phyloP scores from a whole-genome alignment of 2,329 filamentous ascomycete species.

The Aspergillus pseudotamarii region DNA sequence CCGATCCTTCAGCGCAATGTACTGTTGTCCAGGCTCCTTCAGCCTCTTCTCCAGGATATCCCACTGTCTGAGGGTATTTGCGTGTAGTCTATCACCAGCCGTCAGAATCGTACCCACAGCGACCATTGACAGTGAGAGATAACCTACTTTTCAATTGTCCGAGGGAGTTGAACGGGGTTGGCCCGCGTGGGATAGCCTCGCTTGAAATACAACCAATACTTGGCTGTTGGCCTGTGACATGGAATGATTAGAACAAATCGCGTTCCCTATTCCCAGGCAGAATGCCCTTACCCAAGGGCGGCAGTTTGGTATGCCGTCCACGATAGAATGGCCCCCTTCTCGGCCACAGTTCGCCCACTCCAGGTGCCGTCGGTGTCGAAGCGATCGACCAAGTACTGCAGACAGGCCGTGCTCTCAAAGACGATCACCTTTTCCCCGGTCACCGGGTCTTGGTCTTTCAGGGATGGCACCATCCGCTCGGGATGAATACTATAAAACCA shows the following conservation, averaged over 20 bases:
- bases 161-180: constrained; percentile 9
- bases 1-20: constrained; percentile 8
- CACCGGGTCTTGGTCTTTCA: constrained; percentile 5
- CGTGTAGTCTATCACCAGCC: too few species aligned
- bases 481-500: constrained; percentile 12
- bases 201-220: constrained; percentile 15
- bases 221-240: constrained; percentile 4
- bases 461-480: constrained; percentile 8
- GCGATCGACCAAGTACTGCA: constrained; percentile 9
- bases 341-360: constrained; percentile 1
- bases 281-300: background rate
- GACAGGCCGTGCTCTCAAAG: constrained; percentile 12
- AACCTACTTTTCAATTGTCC: constrained; percentile 11
- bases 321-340: background rate
- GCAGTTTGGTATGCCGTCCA: constrained; percentile 13
- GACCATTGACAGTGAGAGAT: too few species aligned
- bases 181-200: background rate
- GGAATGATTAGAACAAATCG: background rate
- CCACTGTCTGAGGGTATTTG: background rate
- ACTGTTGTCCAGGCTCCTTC: background rate
- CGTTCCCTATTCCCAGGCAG: too few species aligned
- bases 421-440: constrained; percentile 1
- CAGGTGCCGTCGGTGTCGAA: constrained; percentile 6
- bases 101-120: too few species aligned
- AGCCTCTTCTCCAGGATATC: constrained; percentile 8